Evolutionary conservation across 2,329 filamentous ascomycete genomes (phyloP), one percentile per base, ranked within the genome.

Genomic region (Ascochyta lentis): DNA sequence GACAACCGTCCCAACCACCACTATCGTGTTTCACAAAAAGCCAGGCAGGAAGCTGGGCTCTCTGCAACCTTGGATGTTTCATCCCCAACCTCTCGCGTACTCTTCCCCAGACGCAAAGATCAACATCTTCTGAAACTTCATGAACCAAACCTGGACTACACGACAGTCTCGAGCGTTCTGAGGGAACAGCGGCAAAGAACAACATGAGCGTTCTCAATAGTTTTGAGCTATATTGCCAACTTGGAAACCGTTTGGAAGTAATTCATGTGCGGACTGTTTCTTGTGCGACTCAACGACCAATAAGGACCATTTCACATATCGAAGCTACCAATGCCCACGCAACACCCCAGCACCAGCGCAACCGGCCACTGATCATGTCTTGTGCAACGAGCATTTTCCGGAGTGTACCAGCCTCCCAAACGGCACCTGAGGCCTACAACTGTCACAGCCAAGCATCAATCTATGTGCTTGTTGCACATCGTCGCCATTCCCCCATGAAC

Each of bases 21-120:
- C 38, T 4, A 51, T 44, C 22, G 8, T 47, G 47, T 56, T 43
- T 51, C 42, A 51, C 53, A 37, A 47, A 27, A 24, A 34, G 33
- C 29, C 37, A 50, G 47, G 35, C 43, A 24, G n/a, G 29, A 26
- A 51, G 34, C 48, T 48, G 42, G 26, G 26, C 38, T 56, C 29
- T 31, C 31, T 56, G 42, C 41, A 47, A 56, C 53, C 31, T 39
- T 35, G 37, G n/a, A 56, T 48, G 47, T 56, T 56, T 56, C 53
- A 48, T 16, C 42, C 43, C 53, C 53, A 51, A 48, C 53, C 53
- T 56, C 47, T 56, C 41, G 41, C 41, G 29, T 49, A 46, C 35
- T 34, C 27, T 43, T 39, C 43, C 53, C 53, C 47, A 56, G 47
- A 38, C 31, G 26, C 38, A 47, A 38, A 23, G 27, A 33, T 42